Evolutionary conservation across 1,284 basidiomycete species (phyloP), one percentile per base, ranked within the genome.

Genomic region (Rhodotorula glutinis): DNA sequence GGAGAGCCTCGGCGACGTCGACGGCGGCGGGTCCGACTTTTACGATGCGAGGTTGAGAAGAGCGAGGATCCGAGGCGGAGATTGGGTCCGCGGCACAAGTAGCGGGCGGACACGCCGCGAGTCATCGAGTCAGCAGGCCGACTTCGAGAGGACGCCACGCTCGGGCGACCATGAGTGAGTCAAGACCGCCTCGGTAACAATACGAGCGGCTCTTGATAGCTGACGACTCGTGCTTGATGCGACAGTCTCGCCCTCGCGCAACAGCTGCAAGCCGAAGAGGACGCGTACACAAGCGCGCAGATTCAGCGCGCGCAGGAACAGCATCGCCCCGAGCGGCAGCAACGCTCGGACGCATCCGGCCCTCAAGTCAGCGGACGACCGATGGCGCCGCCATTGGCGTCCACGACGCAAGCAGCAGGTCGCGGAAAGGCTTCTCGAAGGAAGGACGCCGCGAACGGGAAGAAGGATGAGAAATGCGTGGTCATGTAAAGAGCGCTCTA

Each of bases 1-100:
- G 91, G 91, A 95, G 79, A 85, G 87, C 23, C 80, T 95, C 29
- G 89, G 90, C 73, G 92, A 96, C 74, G 84, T 93, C 49, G 91
- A 93, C 70, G 90, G 91, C 2, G 82, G 84, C 4, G 85, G 81
- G 66, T 85, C 88, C 23, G 84, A 84, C 4, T 93, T 91, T 75
- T 88, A 88, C 29, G 89, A 92, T 21, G 70, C 59, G 1, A 44
- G 40, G 33, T 23, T 72, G 4, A 47, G 55, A 52, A 41, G 23
- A 29, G 54, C 47, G 5, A 53, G 33, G 2, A 23, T 51, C 2
- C 56, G 60, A 17, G 65, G 65, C 0, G 70, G 70, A 2, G 70
- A 69, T 66, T 49, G 27, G 66, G 52, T 41, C 38, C 61, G 17
- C 5, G 53, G 44, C 19, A 40, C 14, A 9, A n/a, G 52, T 11